Evolutionary conservation across 352 stramenopile species (phyloP).

Genomic region (Lagenidium sp.): DNA sequence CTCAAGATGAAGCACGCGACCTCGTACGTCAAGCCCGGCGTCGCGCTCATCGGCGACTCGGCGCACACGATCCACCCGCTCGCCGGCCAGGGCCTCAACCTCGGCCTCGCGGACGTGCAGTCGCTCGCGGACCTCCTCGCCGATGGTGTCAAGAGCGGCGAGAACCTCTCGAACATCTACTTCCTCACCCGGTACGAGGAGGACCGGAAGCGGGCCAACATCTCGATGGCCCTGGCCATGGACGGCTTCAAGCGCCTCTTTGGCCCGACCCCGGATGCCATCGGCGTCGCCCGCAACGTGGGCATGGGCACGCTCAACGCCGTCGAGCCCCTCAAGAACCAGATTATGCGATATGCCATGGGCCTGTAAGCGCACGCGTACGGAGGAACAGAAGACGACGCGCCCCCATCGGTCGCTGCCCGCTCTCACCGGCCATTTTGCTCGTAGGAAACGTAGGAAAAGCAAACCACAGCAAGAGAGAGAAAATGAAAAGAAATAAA

Average conservation of each 20-base stretch:
- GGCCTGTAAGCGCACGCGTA: slow-evolving; percentile 34
- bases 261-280: slow-evolving; percentile 51
- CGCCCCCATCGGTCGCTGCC: too few species aligned
- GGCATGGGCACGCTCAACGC: slow-evolving; percentile 84
- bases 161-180: slow-evolving; percentile 64
- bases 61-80: slow-evolving; percentile 96
- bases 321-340: slow-evolving; percentile 81
- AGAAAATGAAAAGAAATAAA: slow-evolving; percentile 8
- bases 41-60: slow-evolving; percentile 92
- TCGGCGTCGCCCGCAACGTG: slow-evolving; percentile 73
- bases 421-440: too few species aligned
- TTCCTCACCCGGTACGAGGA: slow-evolving; percentile 84
- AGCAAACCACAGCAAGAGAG: too few species aligned
- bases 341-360: slow-evolving; percentile 88
- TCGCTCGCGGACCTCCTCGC: slow-evolving; percentile 64
- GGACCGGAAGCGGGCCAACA: slow-evolving; percentile 79
- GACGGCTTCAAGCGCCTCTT: slow-evolving; percentile 88
- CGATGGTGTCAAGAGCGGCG: slow-evolving; percentile 67
- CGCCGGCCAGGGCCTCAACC: slow-evolving; percentile 93
- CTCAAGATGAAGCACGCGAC: slow-evolving; percentile 86
- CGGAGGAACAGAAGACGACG: background rate
- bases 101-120: slow-evolving; percentile 89
- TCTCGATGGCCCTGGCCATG: slow-evolving; percentile 79
- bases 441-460: background rate
- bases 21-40: slow-evolving; percentile 75